Evolutionary conservation across 2,329 filamentous ascomycete genomes (phyloP), one percentile per base, ranked within the genome.

Genomic region (Diaporthe velutina): DNA sequence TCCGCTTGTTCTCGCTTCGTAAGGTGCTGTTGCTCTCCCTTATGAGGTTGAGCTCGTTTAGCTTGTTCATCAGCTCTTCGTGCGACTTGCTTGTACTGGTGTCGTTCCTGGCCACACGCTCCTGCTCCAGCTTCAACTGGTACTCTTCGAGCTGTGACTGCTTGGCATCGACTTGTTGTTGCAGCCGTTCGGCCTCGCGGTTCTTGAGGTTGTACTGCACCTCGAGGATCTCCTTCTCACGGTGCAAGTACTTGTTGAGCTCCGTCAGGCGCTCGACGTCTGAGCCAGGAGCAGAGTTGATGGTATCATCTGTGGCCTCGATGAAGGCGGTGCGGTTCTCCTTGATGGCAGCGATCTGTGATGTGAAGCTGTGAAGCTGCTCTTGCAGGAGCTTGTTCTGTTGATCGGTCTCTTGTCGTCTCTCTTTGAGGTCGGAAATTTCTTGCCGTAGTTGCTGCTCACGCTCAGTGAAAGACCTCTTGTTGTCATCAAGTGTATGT

Each of bases 141-240:
- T 93, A 90, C 78, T 98, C 95, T 76, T 99, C 97, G 10, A 99
- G 91, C 82, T 98, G 95, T 30, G 91, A 91, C 79, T 97, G 95
- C 12, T 93, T 89, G 81, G 98, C 96, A 68, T 98, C 93, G 33
- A 98, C 89, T 81, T 98, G 95, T 79, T 98, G 95, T 80, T 96
- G 94, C 55, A 98, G 85, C 71, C 97, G 92, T 84, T 97, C 98
- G 71, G 92, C 89, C 84, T 99, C 97, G 79, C 98, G 95, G 0
- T 92, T 89, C 79, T 96, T 96, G 58, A 98, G 88, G 79, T 98
- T 96, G 79, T 95, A 94, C 80, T 98, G 96, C n/a, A 98, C 95
- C 79, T 99, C 96, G 12, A 98, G 90, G 78, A 99, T 98, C 82
- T 98, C 97, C 87, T 98, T 99, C 85, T 99, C 97, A 55, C 95